Percentiles rank a stretch among this genome's conserved stretches.
Conservation (phyloP, 176 grass and related monocot species). For the Oryza glaberrima region DNA sequence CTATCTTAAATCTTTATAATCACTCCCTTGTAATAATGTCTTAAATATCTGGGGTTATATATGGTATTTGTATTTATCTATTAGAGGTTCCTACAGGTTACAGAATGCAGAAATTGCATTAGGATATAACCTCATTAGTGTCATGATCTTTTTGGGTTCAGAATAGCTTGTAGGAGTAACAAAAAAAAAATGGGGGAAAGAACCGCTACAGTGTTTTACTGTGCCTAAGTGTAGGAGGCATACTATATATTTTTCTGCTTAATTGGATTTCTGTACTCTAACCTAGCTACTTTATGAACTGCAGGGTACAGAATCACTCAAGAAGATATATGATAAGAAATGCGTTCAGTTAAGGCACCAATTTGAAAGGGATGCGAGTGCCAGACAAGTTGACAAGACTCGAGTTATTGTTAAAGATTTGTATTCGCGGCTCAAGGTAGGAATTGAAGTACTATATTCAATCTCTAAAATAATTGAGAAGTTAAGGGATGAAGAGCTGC, state of each 20-base stretch:
- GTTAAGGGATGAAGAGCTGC: conserved; percentile 72
- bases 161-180: not conserved
- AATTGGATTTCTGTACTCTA: not conserved
- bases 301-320: conserved; percentile 49
- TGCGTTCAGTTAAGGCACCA: conserved; percentile 49
- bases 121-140: too few species aligned
- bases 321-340: conserved; percentile 63
- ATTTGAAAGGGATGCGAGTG: conserved; percentile 49
- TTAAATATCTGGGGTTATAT: too few species aligned
- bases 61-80: too few species aligned
- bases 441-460: conserved; percentile 54
- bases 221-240: not conserved
- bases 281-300: conserved; percentile 29
- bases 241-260: not conserved
- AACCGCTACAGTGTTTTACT: not conserved
- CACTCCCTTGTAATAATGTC: too few species aligned
- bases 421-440: conserved; percentile 48
- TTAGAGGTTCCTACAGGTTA: too few species aligned
- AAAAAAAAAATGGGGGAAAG: too few species aligned
- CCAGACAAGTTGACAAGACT: conserved; percentile 56
- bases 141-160: not conserved
- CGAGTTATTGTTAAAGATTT: conserved; percentile 56
- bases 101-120: too few species aligned
- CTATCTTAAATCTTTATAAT: too few species aligned
- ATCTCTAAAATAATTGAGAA: conserved; percentile 68